A percentile compares a stretch with the other conserved stretches of the same genome.
phyloP scores from a whole-genome alignment of 148 eudicot genomes.

The Salicornia ramosissima region DNA sequence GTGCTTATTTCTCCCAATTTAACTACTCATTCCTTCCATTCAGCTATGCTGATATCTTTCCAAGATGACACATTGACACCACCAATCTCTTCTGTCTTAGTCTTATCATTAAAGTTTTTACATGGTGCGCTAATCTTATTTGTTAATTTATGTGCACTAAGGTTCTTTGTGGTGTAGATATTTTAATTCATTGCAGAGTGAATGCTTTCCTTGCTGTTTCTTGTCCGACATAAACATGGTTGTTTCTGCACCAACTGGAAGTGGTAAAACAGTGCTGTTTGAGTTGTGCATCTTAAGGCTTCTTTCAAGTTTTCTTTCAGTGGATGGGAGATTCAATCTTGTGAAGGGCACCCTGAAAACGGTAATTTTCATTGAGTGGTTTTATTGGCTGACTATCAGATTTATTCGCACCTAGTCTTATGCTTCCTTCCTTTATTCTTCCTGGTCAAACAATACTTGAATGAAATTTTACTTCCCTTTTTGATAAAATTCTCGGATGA shows the following conservation, averaged over 20 bases:
- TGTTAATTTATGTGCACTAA: constrained; percentile 1
- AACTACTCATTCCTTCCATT: neutral
- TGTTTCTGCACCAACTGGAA: constrained; percentile 97
- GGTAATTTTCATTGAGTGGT: constrained; percentile 34
- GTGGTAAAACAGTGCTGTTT: constrained; percentile 96
- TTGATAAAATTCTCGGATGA: neutral
- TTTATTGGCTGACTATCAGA: neutral
- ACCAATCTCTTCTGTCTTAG: neutral
- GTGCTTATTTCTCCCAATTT: neutral
- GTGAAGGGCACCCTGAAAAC: constrained; percentile 85
- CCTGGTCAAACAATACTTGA: neutral
- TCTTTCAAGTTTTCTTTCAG: constrained; percentile 78
- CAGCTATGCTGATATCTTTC: neutral
- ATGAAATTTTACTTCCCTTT: neutral
- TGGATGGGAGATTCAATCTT: constrained; percentile 67
- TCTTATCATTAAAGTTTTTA: neutral
- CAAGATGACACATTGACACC: neutral
- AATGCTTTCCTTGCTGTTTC: constrained; percentile 86
- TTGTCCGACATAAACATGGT: constrained; percentile 87
- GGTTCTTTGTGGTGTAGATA: constrained; percentile 48
- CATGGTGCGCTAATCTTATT: no score
- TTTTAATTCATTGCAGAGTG: constrained; percentile 97
- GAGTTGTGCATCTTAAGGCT: constrained; percentile 95
- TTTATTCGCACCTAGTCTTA: neutral
- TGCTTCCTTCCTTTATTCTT: neutral